Base-by-base conservation (phyloP, 2,329 filamentous ascomycete species). In the Phialophora tarda region DNA sequence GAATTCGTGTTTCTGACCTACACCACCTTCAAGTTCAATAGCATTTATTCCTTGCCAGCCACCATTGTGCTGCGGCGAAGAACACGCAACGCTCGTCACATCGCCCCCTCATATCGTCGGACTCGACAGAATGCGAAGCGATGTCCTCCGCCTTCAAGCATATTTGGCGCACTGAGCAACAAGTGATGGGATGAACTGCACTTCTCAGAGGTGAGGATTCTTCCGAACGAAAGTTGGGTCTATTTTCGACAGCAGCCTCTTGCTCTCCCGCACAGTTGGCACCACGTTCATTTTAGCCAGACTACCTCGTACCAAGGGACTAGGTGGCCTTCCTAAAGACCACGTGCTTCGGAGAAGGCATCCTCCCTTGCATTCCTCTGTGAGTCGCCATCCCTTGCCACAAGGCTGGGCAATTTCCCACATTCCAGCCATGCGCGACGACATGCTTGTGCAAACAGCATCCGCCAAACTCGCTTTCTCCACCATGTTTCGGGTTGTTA, bases 371-470 rank as follows among this genome's bases (percentile, higher is more conserved):
- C 59, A 66, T 61, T 63, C 63, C 63, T 53, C 12, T 4, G 4
- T 47, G 24, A 11, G 21, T 30, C 64, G 51, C 62, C 54, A 62
- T 66, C 61, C 67, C 67, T 66, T 66, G 32, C 57, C 23, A 23
- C 53, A 21, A 59, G 50, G 41, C 55, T 59, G 41, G 44, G 44
- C 62, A 67, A 69, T 69, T 50, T 69, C 62, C 64, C 67, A 63
- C 67, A 69, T 69, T 69, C 67, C 64, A 63, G 44, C 17, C 28
- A 34, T 28, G 38, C 30, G 30, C 23, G 48, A 48, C 30, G 53
- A 34, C 26, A 41, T 23, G 26, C 44, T 53, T 44, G 8, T 32
- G 28, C 63, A 50, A 66, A 63, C 53, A 55, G 32, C 26, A 56
- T 8, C 50, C 54, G n/a, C 30, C 44, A 41, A 51, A 61, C 51